Evolutionary conservation across 2,329 filamentous ascomycete genomes (phyloP), one percentile per base, ranked within the genome.

Genomic region (Sporothrix pallida): DNA sequence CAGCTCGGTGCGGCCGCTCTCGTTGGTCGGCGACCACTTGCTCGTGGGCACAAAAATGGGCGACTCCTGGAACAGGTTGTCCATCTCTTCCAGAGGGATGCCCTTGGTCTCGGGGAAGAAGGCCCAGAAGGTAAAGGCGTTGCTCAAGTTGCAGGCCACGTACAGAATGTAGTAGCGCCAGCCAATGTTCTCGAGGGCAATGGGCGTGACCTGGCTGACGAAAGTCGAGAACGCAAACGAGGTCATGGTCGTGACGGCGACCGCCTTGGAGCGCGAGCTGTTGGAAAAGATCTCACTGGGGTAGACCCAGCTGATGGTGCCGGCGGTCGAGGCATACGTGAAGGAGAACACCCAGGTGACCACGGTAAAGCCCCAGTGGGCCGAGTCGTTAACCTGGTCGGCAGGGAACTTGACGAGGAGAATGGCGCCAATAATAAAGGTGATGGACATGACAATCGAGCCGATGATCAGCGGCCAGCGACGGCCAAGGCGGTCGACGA

Each of bases 121-220:
- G 62, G 58, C 54, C 67, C 68, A 73, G 58, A 71, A 70, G 48
- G 31, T 46, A 26, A 67, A 10, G n/a, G 62, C 69, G 73, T 74
- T 70, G n/a, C 20, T 50, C 31, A 71, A 15, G 60, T 63, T 71
- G 69, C 44, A 60, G 8, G 72, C 76, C 78, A 81, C 81, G 67
- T 80, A 80, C 6, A 79, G 76, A 0, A 78, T 76, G 46, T 78
- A 78, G 62, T 79, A 78, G 48, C 65, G 67, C 72, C 72, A 73
- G 56, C 72, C 72, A 37, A 73, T 73, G 46, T 63, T 70, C 15
- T 60, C 46, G 26, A 73, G 67, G 8, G 77, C 77, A 15, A 80
- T 76, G 20, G 72, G 72, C 54, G 77, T 77, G 70, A 81, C 80
- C 69, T 81, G 58, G 58, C 31, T 42, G 58, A 63, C 58, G 15